These are phyloP conservation scores for Marchantia paleacea DNA, from an alignment of 225 moss, liverwort and hornwort species.

Conservation along the genomic window DNA sequence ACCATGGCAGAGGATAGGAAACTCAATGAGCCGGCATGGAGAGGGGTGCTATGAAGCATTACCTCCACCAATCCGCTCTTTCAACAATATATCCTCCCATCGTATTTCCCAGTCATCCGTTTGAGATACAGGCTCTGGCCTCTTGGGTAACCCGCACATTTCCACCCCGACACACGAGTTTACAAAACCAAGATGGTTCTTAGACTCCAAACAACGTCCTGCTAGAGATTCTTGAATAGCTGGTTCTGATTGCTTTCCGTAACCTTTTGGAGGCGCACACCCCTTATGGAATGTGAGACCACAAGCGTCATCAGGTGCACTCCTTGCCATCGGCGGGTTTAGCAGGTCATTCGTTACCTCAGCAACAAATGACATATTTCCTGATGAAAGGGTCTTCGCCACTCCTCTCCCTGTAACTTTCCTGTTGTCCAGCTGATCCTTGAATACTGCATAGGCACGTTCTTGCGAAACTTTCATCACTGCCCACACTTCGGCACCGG, in stretches of 20 bases:
- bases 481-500: constrained; percentile 46
- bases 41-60: neutral
- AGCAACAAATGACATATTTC: constrained; percentile 42
- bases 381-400: constrained; percentile 33
- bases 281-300: constrained; percentile 29
- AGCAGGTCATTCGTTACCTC: constrained; percentile 27
- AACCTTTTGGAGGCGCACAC: neutral
- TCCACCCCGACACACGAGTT: constrained; percentile 1
- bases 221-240: neutral
- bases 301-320: neutral
- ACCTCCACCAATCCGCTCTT: constrained; percentile 51
- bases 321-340: neutral
- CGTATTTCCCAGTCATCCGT: constrained; percentile 40
- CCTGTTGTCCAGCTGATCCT: constrained; percentile 35
- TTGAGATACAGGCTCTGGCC: neutral
- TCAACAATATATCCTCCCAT: constrained; percentile 46
- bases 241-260: neutral
- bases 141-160: constrained; percentile 12
- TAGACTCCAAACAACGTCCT: neutral
- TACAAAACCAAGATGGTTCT: neutral
- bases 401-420: constrained; percentile 26
- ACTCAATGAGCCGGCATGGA: neutral
- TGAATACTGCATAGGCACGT: constrained; percentile 39
- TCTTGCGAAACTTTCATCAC: constrained; percentile 50
- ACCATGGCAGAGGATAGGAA: neutral